Evolutionary conservation across 2,329 filamentous ascomycete species (phyloP).

Genomic region (Pseudogymnoascus sp.): DNA sequence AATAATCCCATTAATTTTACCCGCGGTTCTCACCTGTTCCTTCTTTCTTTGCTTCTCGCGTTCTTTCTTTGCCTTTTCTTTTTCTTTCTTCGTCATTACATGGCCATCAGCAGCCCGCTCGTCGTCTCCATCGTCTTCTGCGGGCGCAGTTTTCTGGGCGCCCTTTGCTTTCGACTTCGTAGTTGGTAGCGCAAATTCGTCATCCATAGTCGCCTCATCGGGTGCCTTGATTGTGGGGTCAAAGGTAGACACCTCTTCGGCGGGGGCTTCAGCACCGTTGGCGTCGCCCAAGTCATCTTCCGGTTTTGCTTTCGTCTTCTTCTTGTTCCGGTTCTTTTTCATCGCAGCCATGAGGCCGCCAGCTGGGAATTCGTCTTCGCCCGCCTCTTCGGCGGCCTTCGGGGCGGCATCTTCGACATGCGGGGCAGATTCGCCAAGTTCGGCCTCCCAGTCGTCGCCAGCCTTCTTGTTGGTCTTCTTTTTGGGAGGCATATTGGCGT

Average conservation of each 20-base stretch:
- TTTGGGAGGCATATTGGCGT: constrained; percentile 72
- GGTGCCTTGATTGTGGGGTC: constrained; percentile 57
- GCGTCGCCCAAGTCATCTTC: constrained; percentile 61
- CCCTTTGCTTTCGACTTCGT: constrained; percentile 65
- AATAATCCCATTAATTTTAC: not conserved
- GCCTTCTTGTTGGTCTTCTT: constrained; percentile 85
- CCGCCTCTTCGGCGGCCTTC: constrained; percentile 29
- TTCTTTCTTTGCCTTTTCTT: constrained; percentile 97
- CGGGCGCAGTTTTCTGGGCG: constrained; percentile 37
- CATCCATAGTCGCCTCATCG: constrained; percentile 71
- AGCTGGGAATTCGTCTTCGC: constrained; percentile 38
- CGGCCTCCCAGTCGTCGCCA: constrained; percentile 90
- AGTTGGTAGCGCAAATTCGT: constrained; percentile 70
- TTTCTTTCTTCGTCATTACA: constrained; percentile 94
- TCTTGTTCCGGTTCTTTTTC: constrained; percentile 75
- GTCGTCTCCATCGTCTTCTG: constrained; percentile 42
- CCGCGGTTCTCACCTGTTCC: constrained; percentile 62
- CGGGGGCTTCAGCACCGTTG: constrained; percentile 48
- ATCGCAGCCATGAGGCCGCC: constrained; percentile 69
- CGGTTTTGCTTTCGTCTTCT: constrained; percentile 80
- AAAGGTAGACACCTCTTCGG: constrained; percentile 32
- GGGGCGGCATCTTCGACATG: constrained; percentile 36
- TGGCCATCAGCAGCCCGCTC: constrained; percentile 51
- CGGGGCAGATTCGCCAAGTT: constrained; percentile 69
- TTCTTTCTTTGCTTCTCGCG: constrained; percentile 97